Evolutionary conservation across 495 filamentous ascomycete species (phyloP), one percentile per base, ranked within the genome.

Genomic region (Neurospora sp.): DNA sequence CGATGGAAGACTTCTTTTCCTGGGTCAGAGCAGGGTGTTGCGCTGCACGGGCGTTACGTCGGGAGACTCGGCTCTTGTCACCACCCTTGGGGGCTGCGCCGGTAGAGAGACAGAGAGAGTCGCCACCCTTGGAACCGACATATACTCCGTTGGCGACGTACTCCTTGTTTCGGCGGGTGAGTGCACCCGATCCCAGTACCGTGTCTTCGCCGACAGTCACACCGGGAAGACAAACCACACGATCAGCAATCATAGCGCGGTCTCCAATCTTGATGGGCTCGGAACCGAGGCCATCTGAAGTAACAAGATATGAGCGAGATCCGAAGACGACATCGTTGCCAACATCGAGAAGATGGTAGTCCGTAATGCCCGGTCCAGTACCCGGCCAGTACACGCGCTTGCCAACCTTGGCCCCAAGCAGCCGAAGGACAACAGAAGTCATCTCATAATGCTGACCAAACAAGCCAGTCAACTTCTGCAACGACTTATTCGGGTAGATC

Each of bases 371-470:
- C 0, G 84, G 85, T 9, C 85, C 85, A 31, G 81, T 84, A 41
- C 84, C 83, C 2, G 85, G 85, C 85, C 85, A 87, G 76, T 87
- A 86, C 31, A 86, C 78, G 16, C 82, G 81, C 27, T 79, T 78
- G 12, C 85, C 85, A 10, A 84, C 81, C 73, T 81, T 82, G 4
- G 79, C 85, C 40, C 84, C 85, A 12, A 87, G 77, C 23, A 79
- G 62, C 16, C 84, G 78, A 11, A 82, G 72, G 4, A 79, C 77
- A n/a, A 84, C 75, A 0, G 84, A 85, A 11, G 84, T 85, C 39
- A 79, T 74, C 44, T 84, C 83, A 71, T 87, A 86, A 72, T 87
- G 85, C 11, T 78, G 78, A 37, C 77, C 79, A 76, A 78, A 82
- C 31, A 85, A 70, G 70, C 82, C 71, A 14, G 83, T 78, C 60